Conservation (phyloP, 2,329 filamentous ascomycete genomes). For the Aureobasidium sp. region DNA sequence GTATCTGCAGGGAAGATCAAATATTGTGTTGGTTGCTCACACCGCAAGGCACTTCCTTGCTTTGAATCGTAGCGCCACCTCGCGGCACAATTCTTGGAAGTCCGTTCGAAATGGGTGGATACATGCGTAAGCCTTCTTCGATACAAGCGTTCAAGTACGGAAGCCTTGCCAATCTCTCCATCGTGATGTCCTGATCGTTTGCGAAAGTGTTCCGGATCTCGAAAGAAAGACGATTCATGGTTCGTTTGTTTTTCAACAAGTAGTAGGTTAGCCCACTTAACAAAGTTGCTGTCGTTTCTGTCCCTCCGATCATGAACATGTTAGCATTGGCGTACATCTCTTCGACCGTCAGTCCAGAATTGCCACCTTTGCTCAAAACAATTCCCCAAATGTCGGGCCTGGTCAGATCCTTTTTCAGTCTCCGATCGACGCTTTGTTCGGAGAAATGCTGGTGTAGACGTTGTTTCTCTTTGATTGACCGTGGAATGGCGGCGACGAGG, state of each 20-base stretch:
- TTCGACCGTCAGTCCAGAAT: constrained; percentile 19
- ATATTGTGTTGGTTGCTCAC: neutral
- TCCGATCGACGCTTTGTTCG: constrained; percentile 23
- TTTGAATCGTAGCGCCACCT: constrained; percentile 20
- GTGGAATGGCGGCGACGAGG: neutral
- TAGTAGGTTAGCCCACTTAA: constrained; percentile 34
- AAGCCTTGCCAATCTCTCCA: constrained; percentile 27
- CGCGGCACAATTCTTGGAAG: neutral
- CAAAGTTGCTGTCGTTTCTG: constrained; percentile 33
- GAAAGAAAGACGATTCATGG: constrained; percentile 26
- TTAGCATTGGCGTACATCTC: constrained; percentile 30
- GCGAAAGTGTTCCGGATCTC: constrained; percentile 31
- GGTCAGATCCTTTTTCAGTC: constrained; percentile 20
- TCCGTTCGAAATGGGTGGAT: constrained; percentile 34
- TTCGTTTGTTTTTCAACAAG: constrained; percentile 33
- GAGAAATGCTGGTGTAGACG: neutral
- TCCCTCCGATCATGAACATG: constrained; percentile 33
- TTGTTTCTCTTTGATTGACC: neutral
- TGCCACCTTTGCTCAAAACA: constrained; percentile 15
- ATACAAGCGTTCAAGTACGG: constrained; percentile 38
- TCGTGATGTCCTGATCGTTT: constrained; percentile 29
- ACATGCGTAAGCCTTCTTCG: constrained; percentile 38
- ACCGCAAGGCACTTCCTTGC: constrained; percentile 21
- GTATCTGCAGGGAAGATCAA: neutral
- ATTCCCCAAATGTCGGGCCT: constrained; percentile 25